phyloP scores from a whole-genome alignment of 306 rosid genomes.

The Glycine latifolia region DNA sequence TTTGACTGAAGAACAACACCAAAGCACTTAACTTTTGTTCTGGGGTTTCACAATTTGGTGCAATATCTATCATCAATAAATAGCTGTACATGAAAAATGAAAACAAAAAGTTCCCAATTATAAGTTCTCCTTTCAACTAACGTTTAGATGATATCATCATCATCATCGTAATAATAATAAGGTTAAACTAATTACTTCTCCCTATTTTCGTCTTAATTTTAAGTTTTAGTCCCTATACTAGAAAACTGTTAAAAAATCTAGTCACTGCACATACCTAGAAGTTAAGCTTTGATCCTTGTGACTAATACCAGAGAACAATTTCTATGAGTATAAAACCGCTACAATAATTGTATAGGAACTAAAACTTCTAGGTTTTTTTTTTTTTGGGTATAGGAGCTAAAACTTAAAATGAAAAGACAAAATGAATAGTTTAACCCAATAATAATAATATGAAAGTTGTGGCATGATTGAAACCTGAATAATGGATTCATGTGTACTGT shows the following conservation, averaged over 20 bases:
- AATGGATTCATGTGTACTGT: conserved; percentile 50
- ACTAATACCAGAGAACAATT: neutral
- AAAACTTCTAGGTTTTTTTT: neutral
- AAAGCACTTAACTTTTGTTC: neutral
- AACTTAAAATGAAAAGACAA: neutral
- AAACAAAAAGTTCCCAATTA: neutral
- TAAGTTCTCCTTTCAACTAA: neutral
- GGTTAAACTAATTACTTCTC: neutral
- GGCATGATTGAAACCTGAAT: conserved; percentile 56
- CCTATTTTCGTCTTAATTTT: neutral
- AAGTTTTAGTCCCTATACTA: neutral
- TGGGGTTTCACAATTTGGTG: neutral
- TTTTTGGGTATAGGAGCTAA: neutral
- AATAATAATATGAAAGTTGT: neutral
- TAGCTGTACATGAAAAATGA: neutral
- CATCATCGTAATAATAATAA: neutral
- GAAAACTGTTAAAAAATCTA: conserved; percentile 6
- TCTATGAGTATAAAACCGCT: neutral
- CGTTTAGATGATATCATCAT: no score
- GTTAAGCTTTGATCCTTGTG: neutral
- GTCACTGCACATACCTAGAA: neutral
- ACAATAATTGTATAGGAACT: neutral
- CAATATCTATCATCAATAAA: neutral
- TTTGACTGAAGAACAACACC: neutral
- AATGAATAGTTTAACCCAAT: conserved; percentile 21